Base-by-base conservation (phyloP, 177 flowering plant species). In the Tripterygium wilfordii region DNA sequence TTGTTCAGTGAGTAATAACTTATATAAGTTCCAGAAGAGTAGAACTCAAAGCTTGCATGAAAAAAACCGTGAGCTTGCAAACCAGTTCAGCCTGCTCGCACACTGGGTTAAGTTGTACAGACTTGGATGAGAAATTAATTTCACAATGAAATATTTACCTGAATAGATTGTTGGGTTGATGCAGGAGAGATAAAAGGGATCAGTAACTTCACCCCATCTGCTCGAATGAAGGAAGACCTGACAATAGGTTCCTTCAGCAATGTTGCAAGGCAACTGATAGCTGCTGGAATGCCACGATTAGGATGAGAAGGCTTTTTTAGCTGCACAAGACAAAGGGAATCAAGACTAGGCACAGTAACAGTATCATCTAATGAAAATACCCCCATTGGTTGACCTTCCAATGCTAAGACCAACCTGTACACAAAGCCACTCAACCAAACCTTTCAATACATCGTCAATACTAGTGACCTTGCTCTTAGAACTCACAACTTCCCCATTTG, bases 401-500 rank as follows among this genome's bases (percentile, higher is more conserved):
- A n/a, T n/a, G n/a, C n/a, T n/a, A n/a, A 48, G 42, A 39, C 68
- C 31, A 50, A 92, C 99, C 92, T 92, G 97, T 3, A 79, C 67
- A 71, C 97, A 92, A 41, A 92, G 83, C 99, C 99, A 92, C 41
- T 86, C 89, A 24, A 92, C 89, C 63, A 92, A 64, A 31, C 85
- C 85, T 55, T 81, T 79, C 56, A 89, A 48, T 38, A 89, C 96
- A 76, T 84, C 97, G 60, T 81, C 83, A 56, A 78, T 79, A 38
- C 72, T 56, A 38, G 85, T 77, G 32, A 55, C 2, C 35, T 62
- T 67, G 44, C 50, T 78, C 68, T 92, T 86, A 42, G 91, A 77
- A 48, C 61, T 57, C 43, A 85, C 83, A 44, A 82, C 65, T 53
- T 71, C 84, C 23, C 96, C 98, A 63, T 85, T 86, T 48, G 72